These are phyloP conservation scores for Aspergillus texensis DNA, from an alignment of 2,329 filamentous ascomycete species.

Conservation along the genomic window DNA sequence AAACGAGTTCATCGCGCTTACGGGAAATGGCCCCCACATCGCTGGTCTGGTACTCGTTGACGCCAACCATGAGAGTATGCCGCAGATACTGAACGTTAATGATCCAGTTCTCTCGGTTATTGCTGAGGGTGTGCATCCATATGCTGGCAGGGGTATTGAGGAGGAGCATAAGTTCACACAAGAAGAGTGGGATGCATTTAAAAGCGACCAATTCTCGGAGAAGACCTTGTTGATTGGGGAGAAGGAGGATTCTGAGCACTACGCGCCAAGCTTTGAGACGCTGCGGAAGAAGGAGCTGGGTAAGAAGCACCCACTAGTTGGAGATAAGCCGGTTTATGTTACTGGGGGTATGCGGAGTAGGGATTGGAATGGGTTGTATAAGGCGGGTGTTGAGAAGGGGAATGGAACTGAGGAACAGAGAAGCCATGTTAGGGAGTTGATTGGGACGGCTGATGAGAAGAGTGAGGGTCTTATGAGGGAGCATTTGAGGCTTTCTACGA, in stretches of 20 bases:
- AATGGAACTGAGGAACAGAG: neutral
- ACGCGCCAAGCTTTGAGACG: neutral
- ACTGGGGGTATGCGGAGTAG: neutral
- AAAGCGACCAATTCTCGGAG: neutral
- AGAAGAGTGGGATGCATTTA: neutral
- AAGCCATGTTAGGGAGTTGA: neutral
- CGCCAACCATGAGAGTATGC: neutral
- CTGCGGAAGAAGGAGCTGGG: neutral
- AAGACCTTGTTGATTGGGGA: neutral
- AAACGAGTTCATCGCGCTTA: neutral
- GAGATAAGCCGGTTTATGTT: neutral
- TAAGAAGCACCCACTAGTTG: neutral
- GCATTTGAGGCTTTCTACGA: neutral
- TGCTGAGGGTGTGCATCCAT: neutral
- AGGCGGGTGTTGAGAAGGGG: neutral
- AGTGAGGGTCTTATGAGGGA: neutral
- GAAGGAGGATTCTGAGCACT: neutral
- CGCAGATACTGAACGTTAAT: neutral
- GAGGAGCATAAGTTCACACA: neutral
- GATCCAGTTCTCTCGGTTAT: neutral
- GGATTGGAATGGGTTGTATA: neutral
- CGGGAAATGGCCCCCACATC: neutral
- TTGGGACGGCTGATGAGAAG: neutral
- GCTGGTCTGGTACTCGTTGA: neutral
- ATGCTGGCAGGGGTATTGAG: neutral